phyloP scores from a whole-genome alignment of 2,329 filamentous ascomycete species.

The Apiospora saccharicola region DNA sequence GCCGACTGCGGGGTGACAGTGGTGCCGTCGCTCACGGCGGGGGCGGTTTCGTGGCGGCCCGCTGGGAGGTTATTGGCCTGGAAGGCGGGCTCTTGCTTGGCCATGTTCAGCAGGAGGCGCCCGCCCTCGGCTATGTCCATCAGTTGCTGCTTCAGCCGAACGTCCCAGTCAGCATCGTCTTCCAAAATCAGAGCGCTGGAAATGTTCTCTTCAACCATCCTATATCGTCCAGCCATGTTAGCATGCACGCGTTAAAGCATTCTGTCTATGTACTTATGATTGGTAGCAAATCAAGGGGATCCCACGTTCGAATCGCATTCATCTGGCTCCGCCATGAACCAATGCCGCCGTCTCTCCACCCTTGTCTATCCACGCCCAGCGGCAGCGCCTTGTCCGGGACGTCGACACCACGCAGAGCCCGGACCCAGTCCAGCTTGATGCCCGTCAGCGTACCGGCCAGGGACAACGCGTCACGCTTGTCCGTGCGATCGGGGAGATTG shows the following conservation, averaged over 20 bases:
- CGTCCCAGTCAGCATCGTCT: slow-evolving; percentile 51
- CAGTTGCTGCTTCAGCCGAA: slow-evolving; percentile 45
- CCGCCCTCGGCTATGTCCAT: slow-evolving; percentile 41
- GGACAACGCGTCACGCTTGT: slow-evolving; percentile 57
- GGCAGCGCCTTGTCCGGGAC: slow-evolving; percentile 53
- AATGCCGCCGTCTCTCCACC: slow-evolving; percentile 42
- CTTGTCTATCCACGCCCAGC: slow-evolving; percentile 38
- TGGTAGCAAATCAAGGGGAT: slow-evolving; percentile 10
- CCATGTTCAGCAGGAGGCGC: slow-evolving; percentile 35
- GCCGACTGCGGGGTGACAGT: slow-evolving; percentile 17
- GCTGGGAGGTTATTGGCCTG: not conserved
- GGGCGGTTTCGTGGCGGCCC: too few relatives aligned
- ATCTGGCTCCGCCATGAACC: slow-evolving; percentile 52
- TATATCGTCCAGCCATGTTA: slow-evolving; percentile 23
- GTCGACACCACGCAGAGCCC: slow-evolving; percentile 49
- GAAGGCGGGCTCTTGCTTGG: slow-evolving; percentile 12
- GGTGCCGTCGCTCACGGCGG: not conserved
- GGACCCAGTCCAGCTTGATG: slow-evolving; percentile 52
- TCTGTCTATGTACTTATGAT: not conserved
- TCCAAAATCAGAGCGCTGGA: slow-evolving; percentile 48
- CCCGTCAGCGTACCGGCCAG: slow-evolving; percentile 50
- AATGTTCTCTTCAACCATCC: slow-evolving; percentile 45
- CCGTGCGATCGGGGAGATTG: slow-evolving; percentile 53
- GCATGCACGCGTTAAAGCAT: not conserved
- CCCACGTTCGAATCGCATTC: slow-evolving; percentile 44